Percentiles rank a stretch among this genome's conserved stretches.
These are phyloP conservation scores for Papiliotrema terrestris DNA, from an alignment of 1,284 basidiomycete species.

Conservation along the genomic window DNA sequence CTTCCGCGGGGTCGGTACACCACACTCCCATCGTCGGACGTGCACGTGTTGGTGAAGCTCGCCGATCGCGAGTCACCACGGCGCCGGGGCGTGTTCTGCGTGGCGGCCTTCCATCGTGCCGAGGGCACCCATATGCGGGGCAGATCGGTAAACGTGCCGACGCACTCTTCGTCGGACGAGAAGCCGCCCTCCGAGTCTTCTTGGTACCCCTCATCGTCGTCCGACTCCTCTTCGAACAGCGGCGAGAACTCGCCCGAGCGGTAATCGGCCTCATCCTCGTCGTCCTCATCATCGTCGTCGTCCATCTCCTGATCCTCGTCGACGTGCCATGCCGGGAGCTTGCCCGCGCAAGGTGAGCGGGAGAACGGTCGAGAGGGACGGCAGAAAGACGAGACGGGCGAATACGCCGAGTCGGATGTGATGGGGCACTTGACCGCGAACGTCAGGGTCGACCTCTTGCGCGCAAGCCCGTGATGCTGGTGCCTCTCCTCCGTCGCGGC, in stretches of 20 bases:
- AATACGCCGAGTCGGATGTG: slow-evolving; percentile 3
- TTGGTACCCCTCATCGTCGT: slow-evolving; percentile 8
- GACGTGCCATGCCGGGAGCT: not conserved
- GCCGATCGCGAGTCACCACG: not conserved
- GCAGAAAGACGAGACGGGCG: slow-evolving; percentile 1
- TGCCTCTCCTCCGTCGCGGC: not conserved
- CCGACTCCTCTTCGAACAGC: not conserved
- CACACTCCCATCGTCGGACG: slow-evolving; percentile 1
- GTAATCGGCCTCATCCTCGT: slow-evolving; percentile 2
- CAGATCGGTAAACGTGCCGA: slow-evolving; percentile 6
- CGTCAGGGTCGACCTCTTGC: slow-evolving; percentile 4
- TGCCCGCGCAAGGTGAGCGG: not conserved
- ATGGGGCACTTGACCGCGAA: slow-evolving; percentile 5
- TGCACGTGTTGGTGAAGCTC: not conserved
- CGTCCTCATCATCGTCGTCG: slow-evolving; percentile 2
- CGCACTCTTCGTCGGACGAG: slow-evolving; percentile 9
- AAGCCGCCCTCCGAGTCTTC: slow-evolving; percentile 15
- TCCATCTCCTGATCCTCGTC: slow-evolving; percentile 4
- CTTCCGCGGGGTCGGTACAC: slow-evolving; percentile 1
- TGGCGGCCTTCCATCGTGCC: not conserved
- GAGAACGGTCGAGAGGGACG: not conserved
- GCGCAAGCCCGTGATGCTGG: not conserved
- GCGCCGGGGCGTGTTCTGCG: not conserved
- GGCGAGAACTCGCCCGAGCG: not conserved
- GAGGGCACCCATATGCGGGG: not conserved